Conservation (phyloP, 352 stramenopile species). For the Pythium sp. region DNA sequence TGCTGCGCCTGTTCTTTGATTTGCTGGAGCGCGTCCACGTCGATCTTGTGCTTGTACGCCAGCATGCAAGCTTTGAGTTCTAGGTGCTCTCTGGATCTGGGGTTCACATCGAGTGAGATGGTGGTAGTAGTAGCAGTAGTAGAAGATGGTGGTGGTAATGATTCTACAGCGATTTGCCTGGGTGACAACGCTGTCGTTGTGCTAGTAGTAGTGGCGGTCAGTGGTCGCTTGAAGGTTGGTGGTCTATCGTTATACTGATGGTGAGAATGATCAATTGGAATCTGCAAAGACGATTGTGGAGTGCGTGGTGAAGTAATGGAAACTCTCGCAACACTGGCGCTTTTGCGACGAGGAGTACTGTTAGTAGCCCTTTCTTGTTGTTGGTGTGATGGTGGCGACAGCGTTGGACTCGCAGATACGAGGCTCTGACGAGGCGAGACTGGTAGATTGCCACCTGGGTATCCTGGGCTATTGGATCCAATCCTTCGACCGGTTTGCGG, state of each 20-base stretch:
- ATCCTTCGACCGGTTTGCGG: constrained; percentile 14
- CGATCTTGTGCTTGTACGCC: constrained; percentile 55
- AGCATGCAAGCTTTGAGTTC: constrained; percentile 73
- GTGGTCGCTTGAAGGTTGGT: constrained; percentile 8
- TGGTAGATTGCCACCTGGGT: neutral
- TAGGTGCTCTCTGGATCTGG: constrained; percentile 43
- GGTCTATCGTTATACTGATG: neutral
- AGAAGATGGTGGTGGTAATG: neutral
- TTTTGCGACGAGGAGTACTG: constrained; percentile 25
- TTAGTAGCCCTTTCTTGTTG: neutral
- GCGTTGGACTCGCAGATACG: neutral
- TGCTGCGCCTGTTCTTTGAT: constrained; percentile 34
- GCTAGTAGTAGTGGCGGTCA: neutral
- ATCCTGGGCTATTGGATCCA: neutral
- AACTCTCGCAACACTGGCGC: constrained; percentile 8
- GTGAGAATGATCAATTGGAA: neutral
- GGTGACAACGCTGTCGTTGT: neutral
- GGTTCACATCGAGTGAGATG: constrained; percentile 25
- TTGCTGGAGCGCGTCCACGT: constrained; percentile 55
- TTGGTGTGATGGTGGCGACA: neutral
- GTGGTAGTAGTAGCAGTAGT: neutral
- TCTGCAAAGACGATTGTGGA: neutral
- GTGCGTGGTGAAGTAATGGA: neutral
- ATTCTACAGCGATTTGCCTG: neutral
- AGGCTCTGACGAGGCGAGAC: constrained; percentile 9